Conservation (phyloP, 179 eudicot genomes). For the Beta lomatogona region DNA sequence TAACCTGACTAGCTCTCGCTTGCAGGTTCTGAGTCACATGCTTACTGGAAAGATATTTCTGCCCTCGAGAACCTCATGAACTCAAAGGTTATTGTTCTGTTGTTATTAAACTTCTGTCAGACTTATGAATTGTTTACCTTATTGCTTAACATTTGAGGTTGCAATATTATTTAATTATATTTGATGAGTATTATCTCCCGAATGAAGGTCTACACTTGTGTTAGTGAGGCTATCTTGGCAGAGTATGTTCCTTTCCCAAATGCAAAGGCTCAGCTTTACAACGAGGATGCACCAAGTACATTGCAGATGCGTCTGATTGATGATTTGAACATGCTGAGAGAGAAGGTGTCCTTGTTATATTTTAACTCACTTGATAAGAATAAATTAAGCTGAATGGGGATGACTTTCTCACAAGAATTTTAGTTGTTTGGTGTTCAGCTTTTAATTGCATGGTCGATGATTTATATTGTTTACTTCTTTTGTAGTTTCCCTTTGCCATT, state of each 20-base stretch:
- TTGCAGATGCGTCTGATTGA: constrained; percentile 27
- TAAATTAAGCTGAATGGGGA: not conserved
- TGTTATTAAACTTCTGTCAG: not conserved
- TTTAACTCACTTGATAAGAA: not conserved
- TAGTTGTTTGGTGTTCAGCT: not conserved
- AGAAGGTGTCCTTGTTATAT: constrained; percentile 48
- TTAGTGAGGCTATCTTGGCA: constrained; percentile 62
- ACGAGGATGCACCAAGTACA: constrained; percentile 35
- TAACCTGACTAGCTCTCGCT: constrained; percentile 5
- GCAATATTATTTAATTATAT: not conserved
- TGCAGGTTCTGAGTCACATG: constrained; percentile 46
- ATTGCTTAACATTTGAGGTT: not conserved
- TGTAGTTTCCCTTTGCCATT: not conserved
- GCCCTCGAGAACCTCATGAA: constrained; percentile 80
- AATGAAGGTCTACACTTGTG: constrained; percentile 82
- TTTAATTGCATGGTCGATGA: not conserved
- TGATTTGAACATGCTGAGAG: constrained; percentile 34
- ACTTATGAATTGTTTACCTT: not conserved
- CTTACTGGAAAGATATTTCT: constrained; percentile 64
- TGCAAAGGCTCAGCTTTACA: constrained; percentile 54
- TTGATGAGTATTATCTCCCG: constrained; percentile 9
- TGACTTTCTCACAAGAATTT: not conserved
- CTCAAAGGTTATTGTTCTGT: constrained; percentile 66
- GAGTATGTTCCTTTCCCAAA: constrained; percentile 58
- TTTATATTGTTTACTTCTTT: not conserved